A percentile compares a stretch with the other conserved stretches of the same genome.
Evolutionary conservation across 257 asterid species (phyloP).

Genomic region (Craterostigma plantagineum): DNA sequence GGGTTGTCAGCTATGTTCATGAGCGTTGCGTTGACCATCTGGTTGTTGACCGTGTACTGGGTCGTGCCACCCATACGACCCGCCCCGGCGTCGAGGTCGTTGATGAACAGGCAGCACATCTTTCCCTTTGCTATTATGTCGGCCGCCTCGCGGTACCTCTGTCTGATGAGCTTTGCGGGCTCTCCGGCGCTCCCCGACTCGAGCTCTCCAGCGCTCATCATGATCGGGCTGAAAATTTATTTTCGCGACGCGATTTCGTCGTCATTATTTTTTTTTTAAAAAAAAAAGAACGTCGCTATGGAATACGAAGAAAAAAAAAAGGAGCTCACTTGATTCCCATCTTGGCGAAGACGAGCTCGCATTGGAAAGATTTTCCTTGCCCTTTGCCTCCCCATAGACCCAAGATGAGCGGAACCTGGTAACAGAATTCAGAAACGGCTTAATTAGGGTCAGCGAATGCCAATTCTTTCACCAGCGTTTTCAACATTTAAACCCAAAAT

Average conservation of each 20-base stretch:
- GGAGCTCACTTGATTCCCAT: slow-evolving; percentile 82
- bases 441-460: too few species aligned
- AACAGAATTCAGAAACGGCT: too few species aligned
- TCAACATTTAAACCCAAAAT: too few species aligned
- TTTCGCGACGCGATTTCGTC: too few species aligned
- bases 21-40: slow-evolving; percentile 85
- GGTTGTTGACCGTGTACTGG: slow-evolving; percentile 85
- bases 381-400: slow-evolving; percentile 98
- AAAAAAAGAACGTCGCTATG: too few species aligned
- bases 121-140: slow-evolving; percentile 66
- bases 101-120: slow-evolving; percentile 76
- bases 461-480: too few species aligned
- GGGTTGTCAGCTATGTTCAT: slow-evolving; percentile 94
- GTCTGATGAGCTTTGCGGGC: slow-evolving; percentile 53
- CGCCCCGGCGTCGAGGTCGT: slow-evolving; percentile 83
- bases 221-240: slow-evolving; percentile 45
- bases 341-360: slow-evolving; percentile 73
- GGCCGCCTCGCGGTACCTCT: slow-evolving; percentile 69
- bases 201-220: slow-evolving; percentile 84
- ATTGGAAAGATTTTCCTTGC: slow-evolving; percentile 84
- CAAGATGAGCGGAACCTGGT: slow-evolving; percentile 60
- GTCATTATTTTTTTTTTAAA: too few species aligned
- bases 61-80: slow-evolving; percentile 88
- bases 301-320: too few species aligned
- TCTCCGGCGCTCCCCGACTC: slow-evolving; percentile 68